Conservation (phyloP, 2,329 filamentous ascomycete genomes). For the Monosporascus sp. region DNA sequence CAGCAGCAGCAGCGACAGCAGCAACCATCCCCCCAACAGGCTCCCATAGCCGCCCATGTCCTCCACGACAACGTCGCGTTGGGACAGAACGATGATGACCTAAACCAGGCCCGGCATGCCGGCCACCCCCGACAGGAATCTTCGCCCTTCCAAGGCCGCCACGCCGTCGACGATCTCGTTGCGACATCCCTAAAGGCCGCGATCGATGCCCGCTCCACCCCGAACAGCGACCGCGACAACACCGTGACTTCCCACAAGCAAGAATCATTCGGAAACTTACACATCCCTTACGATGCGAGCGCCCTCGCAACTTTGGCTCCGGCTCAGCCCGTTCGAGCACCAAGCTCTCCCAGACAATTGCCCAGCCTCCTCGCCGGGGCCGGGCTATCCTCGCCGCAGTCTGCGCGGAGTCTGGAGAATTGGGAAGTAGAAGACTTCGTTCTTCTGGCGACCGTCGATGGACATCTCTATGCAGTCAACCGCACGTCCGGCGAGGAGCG, state of each 20-base stretch:
- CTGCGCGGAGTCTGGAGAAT: conserved; percentile 96
- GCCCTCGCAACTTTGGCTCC: conserved; percentile 97
- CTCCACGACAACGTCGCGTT: conserved; percentile 14
- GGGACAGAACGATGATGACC: conserved; percentile 13
- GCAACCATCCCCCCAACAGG: conserved; percentile 17
- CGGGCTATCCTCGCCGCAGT: conserved; percentile 74
- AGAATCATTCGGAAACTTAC: conserved; percentile 17
- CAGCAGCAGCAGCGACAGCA: conserved; percentile 49
- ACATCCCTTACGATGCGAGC: conserved; percentile 68
- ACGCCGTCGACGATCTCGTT: conserved; percentile 16
- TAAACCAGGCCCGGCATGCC: conserved; percentile 8
- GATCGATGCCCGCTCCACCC: conserved; percentile 8
- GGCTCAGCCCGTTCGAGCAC: conserved; percentile 93
- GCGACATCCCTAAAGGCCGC: conserved; percentile 19
- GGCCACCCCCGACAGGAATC: conserved; percentile 15
- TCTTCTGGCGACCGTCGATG: conserved; percentile 99
- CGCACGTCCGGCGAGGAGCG: conserved; percentile 76
- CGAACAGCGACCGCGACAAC: conserved; percentile 13
- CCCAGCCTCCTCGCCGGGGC: conserved; percentile 50
- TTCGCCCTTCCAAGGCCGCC: conserved; percentile 13
- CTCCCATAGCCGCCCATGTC: conserved; percentile 17
- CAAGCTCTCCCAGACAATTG: conserved; percentile 63
- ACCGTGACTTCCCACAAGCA: conserved; percentile 12
- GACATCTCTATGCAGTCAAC: conserved; percentile 87
- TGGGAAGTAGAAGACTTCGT: conserved; percentile 99